Evolutionary conservation across 2,329 filamentous ascomycete species (phyloP).

Genomic region (Parastagonospora avenae): DNA sequence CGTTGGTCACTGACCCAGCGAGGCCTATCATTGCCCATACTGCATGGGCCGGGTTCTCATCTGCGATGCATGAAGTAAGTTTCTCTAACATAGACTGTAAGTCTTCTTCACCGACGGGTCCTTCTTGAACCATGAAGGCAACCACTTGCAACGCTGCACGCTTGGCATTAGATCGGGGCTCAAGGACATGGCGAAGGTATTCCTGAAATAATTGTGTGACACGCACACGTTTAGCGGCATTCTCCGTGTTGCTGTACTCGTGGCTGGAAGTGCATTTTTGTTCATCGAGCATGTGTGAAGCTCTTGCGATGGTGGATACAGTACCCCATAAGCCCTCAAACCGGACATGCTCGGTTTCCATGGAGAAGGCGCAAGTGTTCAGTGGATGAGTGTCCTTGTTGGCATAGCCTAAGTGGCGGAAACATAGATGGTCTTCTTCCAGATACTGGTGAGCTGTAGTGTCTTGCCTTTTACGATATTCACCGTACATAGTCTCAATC

Average conservation of each 20-base stretch:
- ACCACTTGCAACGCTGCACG: constrained; percentile 61
- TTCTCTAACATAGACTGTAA: constrained; percentile 62
- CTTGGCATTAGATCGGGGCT: constrained; percentile 44
- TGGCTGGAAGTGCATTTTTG: constrained; percentile 21
- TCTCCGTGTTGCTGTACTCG: constrained; percentile 25
- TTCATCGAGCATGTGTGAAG: constrained; percentile 43
- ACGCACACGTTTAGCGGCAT: constrained; percentile 46
- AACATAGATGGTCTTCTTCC: constrained; percentile 74
- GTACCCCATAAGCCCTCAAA: constrained; percentile 45
- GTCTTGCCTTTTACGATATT: constrained; percentile 75
- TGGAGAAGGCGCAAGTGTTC: constrained; percentile 35
- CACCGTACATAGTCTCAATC: constrained; percentile 71
- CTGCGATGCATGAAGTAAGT: constrained; percentile 64
- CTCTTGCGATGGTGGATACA: constrained; percentile 46
- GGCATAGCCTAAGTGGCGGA: constrained; percentile 49
- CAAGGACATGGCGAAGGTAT: constrained; percentile 46
- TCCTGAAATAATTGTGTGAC: constrained; percentile 46
- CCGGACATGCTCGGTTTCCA: constrained; percentile 39
- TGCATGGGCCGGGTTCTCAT: constrained; percentile 66
- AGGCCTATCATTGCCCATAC: constrained; percentile 88
- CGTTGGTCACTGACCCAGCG: constrained; percentile 64
- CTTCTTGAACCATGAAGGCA: constrained; percentile 53
- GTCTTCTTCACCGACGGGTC: constrained; percentile 53
- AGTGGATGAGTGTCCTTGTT: constrained; percentile 28
- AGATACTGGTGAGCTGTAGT: constrained; percentile 55